A percentile compares a stretch with the other conserved stretches of the same genome.
Evolutionary conservation across 2,329 filamentous ascomycete genomes (phyloP).

Genomic region (Cephalotrichum gorgonifer): DNA sequence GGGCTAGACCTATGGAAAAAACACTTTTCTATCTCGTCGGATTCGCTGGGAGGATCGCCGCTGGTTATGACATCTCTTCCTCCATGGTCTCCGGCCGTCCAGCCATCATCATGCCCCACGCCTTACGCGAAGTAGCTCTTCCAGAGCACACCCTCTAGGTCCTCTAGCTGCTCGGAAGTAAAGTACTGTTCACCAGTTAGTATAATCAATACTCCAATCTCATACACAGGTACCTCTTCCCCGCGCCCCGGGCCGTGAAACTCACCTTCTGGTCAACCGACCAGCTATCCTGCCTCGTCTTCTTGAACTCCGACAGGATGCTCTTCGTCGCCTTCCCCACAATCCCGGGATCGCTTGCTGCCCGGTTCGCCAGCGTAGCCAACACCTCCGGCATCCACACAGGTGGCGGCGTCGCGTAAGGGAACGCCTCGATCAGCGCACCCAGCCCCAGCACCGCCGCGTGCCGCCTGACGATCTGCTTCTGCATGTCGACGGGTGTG

Average conservation of each 20-base stretch:
- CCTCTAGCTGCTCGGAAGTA: conserved; percentile 83
- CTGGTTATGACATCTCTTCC: too few species aligned
- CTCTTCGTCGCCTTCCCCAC: conserved; percentile 94
- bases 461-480: conserved; percentile 72
- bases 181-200: conserved; percentile 49
- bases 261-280: conserved; percentile 92
- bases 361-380: conserved; percentile 71
- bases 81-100: too few species aligned
- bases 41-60: too few species aligned
- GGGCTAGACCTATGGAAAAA: too few species aligned
- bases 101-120: background rate
- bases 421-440: conserved; percentile 88
- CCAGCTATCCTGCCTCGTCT: conserved; percentile 98
- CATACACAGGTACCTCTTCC: background rate
- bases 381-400: conserved; percentile 89
- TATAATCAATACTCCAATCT: too few species aligned
- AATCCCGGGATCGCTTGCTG: conserved; percentile 79
- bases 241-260: conserved; percentile 6
- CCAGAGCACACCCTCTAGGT: conserved; percentile 93
- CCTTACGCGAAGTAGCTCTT: conserved; percentile 96
- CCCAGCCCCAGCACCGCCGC: conserved; percentile 87
- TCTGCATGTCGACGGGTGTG: conserved; percentile 60
- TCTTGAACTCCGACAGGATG: conserved; percentile 95
- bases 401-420: conserved; percentile 87
- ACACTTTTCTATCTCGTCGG: too few species aligned